Evolutionary conservation across 192 early-diverging fungal species (phyloP), one percentile per base, ranked within the genome.

Genomic region (Martensiomyces pterosporus): DNA sequence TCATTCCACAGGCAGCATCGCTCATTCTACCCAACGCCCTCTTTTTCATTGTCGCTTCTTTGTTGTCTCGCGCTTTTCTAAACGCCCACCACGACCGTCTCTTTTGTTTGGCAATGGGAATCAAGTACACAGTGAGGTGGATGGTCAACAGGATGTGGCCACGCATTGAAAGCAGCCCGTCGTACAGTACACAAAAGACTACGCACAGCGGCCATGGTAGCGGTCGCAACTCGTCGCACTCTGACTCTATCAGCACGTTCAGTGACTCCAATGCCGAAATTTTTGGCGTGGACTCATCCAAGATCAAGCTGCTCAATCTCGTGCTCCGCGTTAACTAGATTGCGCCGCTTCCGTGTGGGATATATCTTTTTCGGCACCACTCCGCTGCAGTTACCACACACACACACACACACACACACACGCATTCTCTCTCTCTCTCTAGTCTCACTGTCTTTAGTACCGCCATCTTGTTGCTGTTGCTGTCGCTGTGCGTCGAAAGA

Each of bases 81-180:
- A n/a, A n/a, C n/a, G n/a, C n/a, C n/a, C n/a, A n/a, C n/a, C n/a
- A n/a, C n/a, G n/a, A n/a, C n/a, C n/a, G n/a, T n/a, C n/a, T n/a
- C n/a, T n/a, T n/a, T n/a, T n/a, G n/a, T 1, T 23, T 12, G 13
- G 50, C 37, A 44, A 72, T 72, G 68, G 46, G 62, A 24, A 55
- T 72, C 62, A 72, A 72, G 49, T 72, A 72, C 22, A 72, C 68
- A 45, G 64, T 72, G 68, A 72, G 49, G 25, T 72, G 68, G 68
- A 49, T 72, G 68, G 61, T 72, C 39, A 72, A 72, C 48, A 72
- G 52, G 45, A 72, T 72, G 68, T 72, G 68, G 68, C 68, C 68
- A 23, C 68, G 62, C 15, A 72, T 72, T 24, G 68, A 72, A 12
- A 24, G 66, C 26, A 50, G 53, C 13, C 26, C 68, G 4, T 61